Conservation (phyloP, 345 rosid species). For the Brassica carinata region DNA sequence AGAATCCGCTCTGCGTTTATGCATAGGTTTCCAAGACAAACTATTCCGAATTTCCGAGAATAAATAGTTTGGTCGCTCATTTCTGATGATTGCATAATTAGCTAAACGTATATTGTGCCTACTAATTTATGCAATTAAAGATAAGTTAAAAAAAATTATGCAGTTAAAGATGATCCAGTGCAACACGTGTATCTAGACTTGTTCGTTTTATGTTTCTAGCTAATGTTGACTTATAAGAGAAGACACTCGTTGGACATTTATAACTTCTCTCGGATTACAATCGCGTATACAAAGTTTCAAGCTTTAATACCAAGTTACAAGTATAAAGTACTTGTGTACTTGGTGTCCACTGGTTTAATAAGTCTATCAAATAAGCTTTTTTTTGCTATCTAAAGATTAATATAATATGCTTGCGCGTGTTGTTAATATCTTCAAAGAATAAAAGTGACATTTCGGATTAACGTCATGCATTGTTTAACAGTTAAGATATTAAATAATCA, state of each 20-base stretch:
- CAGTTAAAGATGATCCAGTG: neutral
- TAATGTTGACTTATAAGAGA: conserved; percentile 3
- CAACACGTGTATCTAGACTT: neutral
- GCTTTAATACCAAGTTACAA: neutral
- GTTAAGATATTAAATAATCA: neutral
- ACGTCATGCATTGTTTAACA: neutral
- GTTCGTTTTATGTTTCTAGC: neutral
- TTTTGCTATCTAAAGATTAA: neutral
- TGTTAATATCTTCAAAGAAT: neutral
- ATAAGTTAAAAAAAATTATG: no score
- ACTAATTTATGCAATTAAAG: no score
- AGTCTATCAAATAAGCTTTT: neutral
- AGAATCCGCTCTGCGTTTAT: neutral
- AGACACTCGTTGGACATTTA: neutral
- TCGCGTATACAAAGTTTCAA: neutral
- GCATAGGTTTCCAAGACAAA: neutral
- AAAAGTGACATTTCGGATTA: neutral
- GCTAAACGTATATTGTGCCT: no score
- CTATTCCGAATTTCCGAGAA: neutral
- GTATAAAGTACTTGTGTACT: neutral
- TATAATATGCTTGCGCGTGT: neutral
- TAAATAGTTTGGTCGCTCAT: neutral
- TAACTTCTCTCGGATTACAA: neutral
- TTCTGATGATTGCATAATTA: neutral
- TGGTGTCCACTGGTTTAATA: neutral